Evolutionary conservation across 2,329 filamentous ascomycete genomes (phyloP), one percentile per base, ranked within the genome.

Genomic region (Dothideomycetidae sp.): DNA sequence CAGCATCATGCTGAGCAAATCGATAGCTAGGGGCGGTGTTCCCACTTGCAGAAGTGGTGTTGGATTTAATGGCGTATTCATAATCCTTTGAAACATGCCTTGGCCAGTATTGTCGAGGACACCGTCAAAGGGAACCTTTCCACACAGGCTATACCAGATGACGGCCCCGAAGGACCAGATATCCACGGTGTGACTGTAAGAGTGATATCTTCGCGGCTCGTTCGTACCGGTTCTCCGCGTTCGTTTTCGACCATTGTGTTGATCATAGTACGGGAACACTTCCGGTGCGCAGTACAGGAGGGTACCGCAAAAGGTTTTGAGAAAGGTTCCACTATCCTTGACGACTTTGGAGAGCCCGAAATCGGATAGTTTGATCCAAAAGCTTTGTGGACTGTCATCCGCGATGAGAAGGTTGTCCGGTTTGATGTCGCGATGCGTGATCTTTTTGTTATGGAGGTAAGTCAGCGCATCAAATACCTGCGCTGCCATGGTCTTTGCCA

Each of bases 341-440:
- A 93, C 78, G 56, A 92, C 86, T 55, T 98, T 98, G 2, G 90
- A 96, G 3, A 98, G 63, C 3, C 90, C 90, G 62, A 98, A 98
- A 54, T 98, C 90, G 0, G 90, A 93, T 10, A 98, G 66, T 58
- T 98, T 96, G 49, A 96, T 79, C 10, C 73, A 67, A 33, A 93
- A 72, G 29, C 49, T 46, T 3, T 50, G 33, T 0, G 86, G 85
- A 4, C 78, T 65, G 7, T 73, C 55, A 1, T 75, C 78, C 9
- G 76, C 68, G 47, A 96, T 81, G 29, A 98, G 67, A 43, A 98
- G 94, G 52, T 98, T 98, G 64, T 98, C 90, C 0, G 90, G 90
- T 55, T 98, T 98, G 53, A 98, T 85, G 57, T 98, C 90, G n/a
- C 90, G 80, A 59, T 98, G 90, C 0, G 88, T 96, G 49, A 98